Base-by-base conservation (phyloP, 148 eudicot species). In the Amaranthus hypochondriacus region DNA sequence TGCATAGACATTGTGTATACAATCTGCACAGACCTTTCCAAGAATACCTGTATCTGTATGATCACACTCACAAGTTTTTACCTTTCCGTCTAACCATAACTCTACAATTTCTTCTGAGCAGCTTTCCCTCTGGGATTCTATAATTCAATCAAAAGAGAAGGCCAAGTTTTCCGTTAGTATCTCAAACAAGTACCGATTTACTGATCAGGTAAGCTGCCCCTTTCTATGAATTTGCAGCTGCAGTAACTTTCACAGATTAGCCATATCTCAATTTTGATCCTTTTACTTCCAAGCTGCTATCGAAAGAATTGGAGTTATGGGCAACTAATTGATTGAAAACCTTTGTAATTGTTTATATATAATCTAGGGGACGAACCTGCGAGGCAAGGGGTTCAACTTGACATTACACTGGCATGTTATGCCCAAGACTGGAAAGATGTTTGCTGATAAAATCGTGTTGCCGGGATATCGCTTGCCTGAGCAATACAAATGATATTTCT, bases 351-450 rank as follows among this genome's bases (percentile, higher is more conserved):
- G 50, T 39, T 21, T 2, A 12, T 51, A 47, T 76, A 2, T 59
- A n/a, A 66, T 72, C 4, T 78, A 91, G 97, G 98, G 97, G 70
- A 87, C 87, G 87, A 91, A 88, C 76, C 86, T 94, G 63, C 80
- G 92, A 63, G 96, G 92, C 39, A 89, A 82, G 83, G 87, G 84
- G 54, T 94, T 83, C 73, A 94, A 94, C 84, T 80, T 94, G 78
- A 92, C 96, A 48, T 75, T 94, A 85, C 97, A 94, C 76, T 94
- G 97, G 97, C 98, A 94, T 74, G 93, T 94, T 61, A 94, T 94
- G 97, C 98, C 98, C 64, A 94, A 89, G 85, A 94, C 98, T 21
- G 97, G 98, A 69, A 91, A 89, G 85, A 94, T 94, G 98, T 84
- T 90, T 78, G 88, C 89, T 9, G 88, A 89, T 83, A 94, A 91